These are phyloP conservation scores for Teunomyces kruisii DNA, from an alignment of 805 yeast species.

Conservation along the genomic window DNA sequence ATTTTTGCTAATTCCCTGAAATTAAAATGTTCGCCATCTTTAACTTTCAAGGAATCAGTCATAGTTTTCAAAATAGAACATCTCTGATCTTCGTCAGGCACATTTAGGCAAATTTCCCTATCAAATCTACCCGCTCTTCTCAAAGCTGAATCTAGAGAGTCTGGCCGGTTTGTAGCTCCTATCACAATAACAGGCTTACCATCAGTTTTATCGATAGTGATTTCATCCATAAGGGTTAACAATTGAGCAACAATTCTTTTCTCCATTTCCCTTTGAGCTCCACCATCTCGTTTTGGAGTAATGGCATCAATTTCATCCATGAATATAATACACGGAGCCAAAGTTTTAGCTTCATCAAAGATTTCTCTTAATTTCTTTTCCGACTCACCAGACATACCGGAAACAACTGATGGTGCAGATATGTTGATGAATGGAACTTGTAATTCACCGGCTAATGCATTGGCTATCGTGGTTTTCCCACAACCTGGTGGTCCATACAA, in stretches of 20 bases:
- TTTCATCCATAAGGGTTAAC: conserved; percentile 90
- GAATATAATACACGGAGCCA: conserved; percentile 92
- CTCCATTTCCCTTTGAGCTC: conserved; percentile 97
- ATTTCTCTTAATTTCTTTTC: conserved; percentile 92
- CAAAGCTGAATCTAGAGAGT: conserved; percentile 88
- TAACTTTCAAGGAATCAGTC: conserved; percentile 62
- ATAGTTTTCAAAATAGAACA: conserved; percentile 72
- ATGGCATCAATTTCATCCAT: conserved; percentile 98
- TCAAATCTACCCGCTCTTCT: conserved; percentile 97
- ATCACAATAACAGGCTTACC: conserved; percentile 92
- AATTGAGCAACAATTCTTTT: conserved; percentile 94
- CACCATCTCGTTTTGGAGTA: conserved; percentile 95
- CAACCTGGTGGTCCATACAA: conserved; percentile 99
- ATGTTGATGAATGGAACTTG: conserved; percentile 89
- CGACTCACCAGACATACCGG: conserved; percentile 99
- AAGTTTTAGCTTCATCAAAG: conserved; percentile 83
- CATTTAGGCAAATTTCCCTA: conserved; percentile 88
- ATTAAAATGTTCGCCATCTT: conserved; percentile 59
- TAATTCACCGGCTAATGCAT: conserved; percentile 92
- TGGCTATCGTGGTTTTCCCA: conserved; percentile 95
- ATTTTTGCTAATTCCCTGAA: conserved; percentile 74
- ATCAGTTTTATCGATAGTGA: conserved; percentile 81
- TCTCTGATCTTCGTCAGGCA: conserved; percentile 88
- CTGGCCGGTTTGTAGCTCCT: conserved; percentile 97
- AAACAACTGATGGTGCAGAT: conserved; percentile 93